phyloP scores from a whole-genome alignment of 257 asterid species.

The Gentiana macrophylla region DNA sequence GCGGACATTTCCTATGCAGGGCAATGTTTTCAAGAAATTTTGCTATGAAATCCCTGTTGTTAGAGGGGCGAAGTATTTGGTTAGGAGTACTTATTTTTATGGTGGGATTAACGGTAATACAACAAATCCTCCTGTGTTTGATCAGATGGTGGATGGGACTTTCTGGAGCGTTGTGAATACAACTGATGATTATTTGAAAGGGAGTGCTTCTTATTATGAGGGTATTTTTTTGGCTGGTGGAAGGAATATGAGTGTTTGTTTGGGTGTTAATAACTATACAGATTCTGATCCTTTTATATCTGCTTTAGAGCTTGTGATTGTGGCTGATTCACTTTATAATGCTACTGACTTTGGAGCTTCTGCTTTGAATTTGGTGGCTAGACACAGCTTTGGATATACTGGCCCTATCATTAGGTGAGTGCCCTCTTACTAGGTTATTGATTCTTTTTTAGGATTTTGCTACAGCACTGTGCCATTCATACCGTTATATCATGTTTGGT shows the following conservation, averaged over 20 bases:
- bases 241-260: conserved; percentile 71
- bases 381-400: conserved; percentile 75
- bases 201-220: conserved; percentile 46
- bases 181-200: conserved; percentile 43
- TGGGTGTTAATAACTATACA: conserved; percentile 66
- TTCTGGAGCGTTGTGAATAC: conserved; percentile 81
- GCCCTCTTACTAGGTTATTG: neutral
- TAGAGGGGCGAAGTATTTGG: conserved; percentile 45
- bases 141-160: conserved; percentile 95
- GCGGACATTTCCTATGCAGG: conserved; percentile 49
- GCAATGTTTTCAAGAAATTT: conserved; percentile 58
- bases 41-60: conserved; percentile 66
- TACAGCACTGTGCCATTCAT: no score
- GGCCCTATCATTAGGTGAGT: conserved; percentile 62
- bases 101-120: conserved; percentile 58
- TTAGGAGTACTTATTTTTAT: conserved; percentile 63
- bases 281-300: conserved; percentile 98
- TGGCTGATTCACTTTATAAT: conserved; percentile 73
- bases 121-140: conserved; percentile 65
- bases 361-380: conserved; percentile 60
- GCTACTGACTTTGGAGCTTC: conserved; percentile 52
- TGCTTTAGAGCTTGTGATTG: conserved; percentile 61
- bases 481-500: no score
- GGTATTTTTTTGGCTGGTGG: conserved; percentile 63
- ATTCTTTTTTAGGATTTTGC: no score